phyloP scores from a whole-genome alignment of 2,329 filamentous ascomycete genomes.

The Colletotrichum sp. region DNA sequence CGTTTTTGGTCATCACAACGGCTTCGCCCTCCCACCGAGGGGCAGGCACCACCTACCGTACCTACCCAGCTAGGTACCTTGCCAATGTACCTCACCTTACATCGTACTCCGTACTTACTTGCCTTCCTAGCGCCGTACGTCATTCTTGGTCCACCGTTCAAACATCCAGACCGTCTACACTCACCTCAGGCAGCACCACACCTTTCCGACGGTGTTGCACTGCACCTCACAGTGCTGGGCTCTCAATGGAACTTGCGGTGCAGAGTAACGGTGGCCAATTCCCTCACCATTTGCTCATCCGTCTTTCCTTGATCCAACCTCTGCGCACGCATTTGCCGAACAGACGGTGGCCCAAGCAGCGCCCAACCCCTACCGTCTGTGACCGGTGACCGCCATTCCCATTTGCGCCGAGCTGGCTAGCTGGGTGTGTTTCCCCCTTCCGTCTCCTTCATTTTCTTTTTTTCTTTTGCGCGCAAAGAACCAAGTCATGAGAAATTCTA shows the following conservation, averaged over 20 bases:
- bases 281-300: slow-evolving; percentile 64
- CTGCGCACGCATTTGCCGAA: slow-evolving; percentile 2
- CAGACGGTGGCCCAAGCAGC: slow-evolving; percentile 3
- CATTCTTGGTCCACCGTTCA: background rate
- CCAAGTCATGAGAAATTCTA: background rate
- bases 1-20: slow-evolving; percentile 13
- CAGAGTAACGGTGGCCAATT: slow-evolving; percentile 35
- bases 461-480: background rate
- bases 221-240: background rate
- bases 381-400: slow-evolving; percentile 17
- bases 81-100: background rate
- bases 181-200: background rate
- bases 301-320: slow-evolving; percentile 34
- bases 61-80: background rate
- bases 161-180: background rate
- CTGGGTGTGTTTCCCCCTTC: background rate
- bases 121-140: background rate
- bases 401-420: background rate
- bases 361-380: slow-evolving; percentile 16
- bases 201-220: background rate
- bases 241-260: background rate
- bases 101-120: background rate
- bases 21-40: background rate
- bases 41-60: background rate
- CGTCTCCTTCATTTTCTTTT: background rate